phyloP scores from a whole-genome alignment of 2,329 filamentous ascomycete genomes.

The Fusarium xylarioides region DNA sequence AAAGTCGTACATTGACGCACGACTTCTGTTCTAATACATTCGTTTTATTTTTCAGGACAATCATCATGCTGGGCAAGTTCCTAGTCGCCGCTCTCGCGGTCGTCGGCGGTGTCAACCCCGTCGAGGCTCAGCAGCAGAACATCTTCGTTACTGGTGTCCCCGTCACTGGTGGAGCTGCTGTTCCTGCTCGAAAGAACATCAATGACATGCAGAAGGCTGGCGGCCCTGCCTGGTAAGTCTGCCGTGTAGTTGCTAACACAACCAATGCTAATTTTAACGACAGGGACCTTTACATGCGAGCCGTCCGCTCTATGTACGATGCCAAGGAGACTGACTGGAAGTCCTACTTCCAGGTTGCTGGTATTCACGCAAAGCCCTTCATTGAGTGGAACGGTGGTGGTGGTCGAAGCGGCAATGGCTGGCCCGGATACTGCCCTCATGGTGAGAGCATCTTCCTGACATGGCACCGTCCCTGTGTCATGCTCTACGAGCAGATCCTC shows the following conservation, averaged over 20 bases:
- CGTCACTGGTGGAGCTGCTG: conserved; percentile 51
- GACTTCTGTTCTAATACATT: conserved; percentile 29
- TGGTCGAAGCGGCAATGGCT: conserved; percentile 38
- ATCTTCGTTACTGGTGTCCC: conserved; percentile 51
- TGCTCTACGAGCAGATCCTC: conserved; percentile 66
- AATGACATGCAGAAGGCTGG: conserved; percentile 54
- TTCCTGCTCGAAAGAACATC: conserved; percentile 58
- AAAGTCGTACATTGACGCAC: conserved; percentile 35
- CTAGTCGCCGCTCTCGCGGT: conserved; percentile 41
- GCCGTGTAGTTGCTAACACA: background rate
- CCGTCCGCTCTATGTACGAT: conserved; percentile 55
- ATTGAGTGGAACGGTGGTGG: conserved; percentile 55
- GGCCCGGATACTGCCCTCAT: conserved; percentile 58
- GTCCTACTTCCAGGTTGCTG: conserved; percentile 62
- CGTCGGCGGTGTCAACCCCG: conserved; percentile 33
- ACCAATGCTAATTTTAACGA: conserved; percentile 15
- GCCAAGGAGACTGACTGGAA: conserved; percentile 51
- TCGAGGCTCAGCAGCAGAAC: conserved; percentile 38
- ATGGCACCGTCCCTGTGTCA: conserved; percentile 66
- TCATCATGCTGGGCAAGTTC: conserved; percentile 34
- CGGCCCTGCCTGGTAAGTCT: conserved; percentile 56
- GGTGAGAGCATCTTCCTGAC: conserved; percentile 59
- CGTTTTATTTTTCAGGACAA: conserved; percentile 23
- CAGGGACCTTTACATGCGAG: conserved; percentile 61
- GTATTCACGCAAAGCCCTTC: conserved; percentile 57